phyloP scores from a whole-genome alignment of 495 filamentous ascomycete species.

The Annulohypoxylon nitens region DNA sequence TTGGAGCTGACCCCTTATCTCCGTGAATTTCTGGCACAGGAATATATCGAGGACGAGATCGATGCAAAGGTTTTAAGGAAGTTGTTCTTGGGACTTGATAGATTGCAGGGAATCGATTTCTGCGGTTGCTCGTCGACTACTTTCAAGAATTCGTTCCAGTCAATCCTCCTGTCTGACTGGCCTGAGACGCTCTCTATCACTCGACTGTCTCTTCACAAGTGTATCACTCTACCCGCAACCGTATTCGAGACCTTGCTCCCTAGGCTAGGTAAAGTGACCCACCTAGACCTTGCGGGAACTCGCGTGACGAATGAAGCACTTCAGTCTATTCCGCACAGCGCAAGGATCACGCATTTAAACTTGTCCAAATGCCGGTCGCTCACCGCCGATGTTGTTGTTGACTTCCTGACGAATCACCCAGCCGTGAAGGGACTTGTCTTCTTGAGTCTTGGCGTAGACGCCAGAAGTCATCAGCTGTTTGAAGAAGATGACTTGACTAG shows the following conservation, averaged over 20 bases:
- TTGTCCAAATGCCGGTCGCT: slow-evolving; percentile 81
- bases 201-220: slow-evolving; percentile 84
- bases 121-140: slow-evolving; percentile 79
- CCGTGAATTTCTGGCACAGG: slow-evolving; percentile 84
- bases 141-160: slow-evolving; percentile 72
- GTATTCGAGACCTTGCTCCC: slow-evolving; percentile 80
- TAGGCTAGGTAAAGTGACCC: slow-evolving; percentile 76
- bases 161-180: slow-evolving; percentile 57
- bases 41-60: slow-evolving; percentile 86
- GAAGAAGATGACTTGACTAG: slow-evolving; percentile 72
- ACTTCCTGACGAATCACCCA: slow-evolving; percentile 80
- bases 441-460: slow-evolving; percentile 81
- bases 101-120: slow-evolving; percentile 80
- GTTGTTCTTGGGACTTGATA: slow-evolving; percentile 78
- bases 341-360: slow-evolving; percentile 83
- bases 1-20: slow-evolving; percentile 81
- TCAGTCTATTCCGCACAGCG: slow-evolving; percentile 76
- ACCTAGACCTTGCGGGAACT: slow-evolving; percentile 85
- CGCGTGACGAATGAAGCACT: slow-evolving; percentile 81
- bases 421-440: slow-evolving; percentile 76
- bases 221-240: slow-evolving; percentile 76
- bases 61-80: slow-evolving; percentile 75
- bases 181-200: slow-evolving; percentile 69
- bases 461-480: slow-evolving; percentile 78
- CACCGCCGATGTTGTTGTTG: slow-evolving; percentile 73